phyloP scores from a whole-genome alignment of 257 asterid genomes.

The Solanum verrucosum region DNA sequence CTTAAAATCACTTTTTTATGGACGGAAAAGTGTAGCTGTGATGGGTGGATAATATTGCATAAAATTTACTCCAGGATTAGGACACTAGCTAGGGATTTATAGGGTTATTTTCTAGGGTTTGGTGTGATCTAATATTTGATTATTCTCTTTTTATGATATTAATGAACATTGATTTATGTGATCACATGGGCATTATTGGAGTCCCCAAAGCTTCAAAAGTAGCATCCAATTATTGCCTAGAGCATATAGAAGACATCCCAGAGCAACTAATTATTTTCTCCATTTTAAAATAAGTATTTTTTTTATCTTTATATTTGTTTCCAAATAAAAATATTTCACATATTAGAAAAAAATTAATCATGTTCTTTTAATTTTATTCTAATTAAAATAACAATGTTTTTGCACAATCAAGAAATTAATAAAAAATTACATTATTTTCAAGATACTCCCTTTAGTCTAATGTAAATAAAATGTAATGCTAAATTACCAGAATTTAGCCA shows the following conservation, averaged over 20 bases:
- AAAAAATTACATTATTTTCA: not conserved
- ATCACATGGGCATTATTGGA: conserved; percentile 3
- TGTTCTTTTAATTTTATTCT: not conserved
- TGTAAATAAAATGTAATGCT: too few species aligned
- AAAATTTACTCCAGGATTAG: not conserved
- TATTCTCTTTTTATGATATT: not conserved
- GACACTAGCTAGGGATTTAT: not conserved
- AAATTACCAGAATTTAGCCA: too few species aligned
- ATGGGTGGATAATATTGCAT: conserved; percentile 10
- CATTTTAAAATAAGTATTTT: not conserved
- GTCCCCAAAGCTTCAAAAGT: not conserved
- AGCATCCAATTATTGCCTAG: not conserved
- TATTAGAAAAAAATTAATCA: too few species aligned
- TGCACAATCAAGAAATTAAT: not conserved
- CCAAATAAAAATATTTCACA: not conserved
- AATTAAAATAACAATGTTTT: too few species aligned
- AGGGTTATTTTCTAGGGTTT: conserved; percentile 11
- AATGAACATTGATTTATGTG: not conserved
- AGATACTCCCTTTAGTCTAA: not conserved
- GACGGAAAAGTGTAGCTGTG: not conserved
- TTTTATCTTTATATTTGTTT: not conserved
- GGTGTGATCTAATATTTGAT: not conserved
- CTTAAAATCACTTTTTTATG: too few species aligned
- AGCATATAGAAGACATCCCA: not conserved
- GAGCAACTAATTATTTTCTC: not conserved